Evolutionary conservation across 768 basidiomycete species (phyloP).

Genomic region (Boletus sensibilis): DNA sequence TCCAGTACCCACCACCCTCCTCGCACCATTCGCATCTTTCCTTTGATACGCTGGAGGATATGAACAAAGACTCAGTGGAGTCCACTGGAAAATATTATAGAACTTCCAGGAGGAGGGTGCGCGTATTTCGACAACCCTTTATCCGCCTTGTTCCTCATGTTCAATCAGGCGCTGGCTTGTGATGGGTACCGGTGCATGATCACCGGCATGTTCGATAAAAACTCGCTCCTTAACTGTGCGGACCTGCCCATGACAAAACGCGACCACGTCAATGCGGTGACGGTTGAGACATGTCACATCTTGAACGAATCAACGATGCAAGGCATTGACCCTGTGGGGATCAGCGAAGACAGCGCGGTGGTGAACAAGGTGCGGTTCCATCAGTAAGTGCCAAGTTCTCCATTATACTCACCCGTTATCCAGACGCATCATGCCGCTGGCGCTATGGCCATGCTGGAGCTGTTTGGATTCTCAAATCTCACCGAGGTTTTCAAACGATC

Average conservation of each 20-base stretch:
- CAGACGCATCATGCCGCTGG: neutral
- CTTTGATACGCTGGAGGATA: conserved; percentile 1
- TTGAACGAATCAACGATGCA: neutral
- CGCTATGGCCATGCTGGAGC: neutral
- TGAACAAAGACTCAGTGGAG: neutral
- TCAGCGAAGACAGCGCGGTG: neutral
- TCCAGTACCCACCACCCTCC: neutral
- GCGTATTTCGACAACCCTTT: neutral
- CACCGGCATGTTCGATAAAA: neutral
- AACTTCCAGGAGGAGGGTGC: neutral
- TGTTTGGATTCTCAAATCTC: neutral
- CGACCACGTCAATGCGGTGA: neutral
- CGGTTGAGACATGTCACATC: neutral
- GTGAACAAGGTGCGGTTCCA: neutral
- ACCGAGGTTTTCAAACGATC: neutral
- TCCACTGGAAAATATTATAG: neutral
- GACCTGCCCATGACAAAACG: neutral
- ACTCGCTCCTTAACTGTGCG: neutral
- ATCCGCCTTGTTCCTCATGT: neutral
- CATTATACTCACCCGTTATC: neutral
- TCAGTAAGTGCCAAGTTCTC: neutral
- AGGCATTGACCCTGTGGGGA: neutral
- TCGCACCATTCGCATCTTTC: neutral
- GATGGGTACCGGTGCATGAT: neutral
- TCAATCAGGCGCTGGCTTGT: neutral